phyloP scores from a whole-genome alignment of 140 eudicot species.

The Bidens hawaiensis region DNA sequence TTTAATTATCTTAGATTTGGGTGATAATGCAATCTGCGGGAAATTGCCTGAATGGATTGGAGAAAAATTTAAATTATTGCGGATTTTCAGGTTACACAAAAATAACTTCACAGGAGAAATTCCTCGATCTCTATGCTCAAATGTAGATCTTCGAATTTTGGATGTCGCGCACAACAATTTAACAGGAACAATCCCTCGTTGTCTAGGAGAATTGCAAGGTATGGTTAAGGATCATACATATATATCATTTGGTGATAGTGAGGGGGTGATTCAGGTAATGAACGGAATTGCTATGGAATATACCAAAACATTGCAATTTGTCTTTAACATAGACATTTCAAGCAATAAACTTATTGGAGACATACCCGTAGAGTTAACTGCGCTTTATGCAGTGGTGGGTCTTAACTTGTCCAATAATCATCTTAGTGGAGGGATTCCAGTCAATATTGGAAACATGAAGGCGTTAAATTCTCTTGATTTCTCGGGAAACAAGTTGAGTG shows the following conservation, averaged over 20 bases:
- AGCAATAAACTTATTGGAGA: constrained; percentile 30
- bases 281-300: neutral
- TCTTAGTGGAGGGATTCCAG: constrained; percentile 26
- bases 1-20: constrained; percentile 25
- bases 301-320: neutral
- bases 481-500: neutral
- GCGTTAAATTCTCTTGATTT: neutral
- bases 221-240: neutral
- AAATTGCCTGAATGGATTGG: constrained; percentile 30
- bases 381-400: constrained; percentile 11
- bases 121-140: constrained; percentile 23
- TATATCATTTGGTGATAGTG: neutral
- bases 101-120: constrained; percentile 18
- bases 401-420: constrained; percentile 36
- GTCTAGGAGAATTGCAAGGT: neutral
- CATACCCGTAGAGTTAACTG: constrained; percentile 29
- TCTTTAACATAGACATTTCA: constrained; percentile 36
- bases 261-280: neutral
- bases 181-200: constrained; percentile 13
- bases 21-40: constrained; percentile 27
- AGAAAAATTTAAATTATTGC: neutral
- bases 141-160: constrained; percentile 9
- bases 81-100: constrained; percentile 12
- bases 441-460: constrained; percentile 4
- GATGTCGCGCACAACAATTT: constrained; percentile 18